Percentiles rank a stretch among this genome's conserved stretches.
phyloP scores from a whole-genome alignment of 495 filamentous ascomycete species.

The Xanthoparmelia taractica region DNA sequence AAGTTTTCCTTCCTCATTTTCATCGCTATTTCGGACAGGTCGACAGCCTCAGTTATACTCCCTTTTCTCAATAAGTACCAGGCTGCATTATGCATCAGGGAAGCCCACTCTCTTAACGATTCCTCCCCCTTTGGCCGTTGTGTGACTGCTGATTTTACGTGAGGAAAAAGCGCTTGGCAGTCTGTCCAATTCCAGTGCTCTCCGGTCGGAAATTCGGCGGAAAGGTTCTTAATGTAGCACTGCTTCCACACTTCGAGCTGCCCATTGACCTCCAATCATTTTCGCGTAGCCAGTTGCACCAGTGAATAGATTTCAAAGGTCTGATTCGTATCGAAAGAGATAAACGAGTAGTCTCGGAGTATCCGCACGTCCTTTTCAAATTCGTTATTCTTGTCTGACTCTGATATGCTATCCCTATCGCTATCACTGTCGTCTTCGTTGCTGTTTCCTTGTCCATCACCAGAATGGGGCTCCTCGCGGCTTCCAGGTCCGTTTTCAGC shows the following conservation, averaged over 20 bases:
- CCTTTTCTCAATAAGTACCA: background rate
- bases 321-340: background rate
- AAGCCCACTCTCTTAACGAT: background rate
- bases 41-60: background rate
- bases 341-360: background rate
- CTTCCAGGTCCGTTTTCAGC: background rate
- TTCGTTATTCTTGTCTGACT: no score
- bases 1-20: no score
- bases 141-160: background rate
- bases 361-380: no score
- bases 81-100: background rate
- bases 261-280: slow-evolving; percentile 36
- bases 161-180: slow-evolving; percentile 21
- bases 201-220: slow-evolving; percentile 33
- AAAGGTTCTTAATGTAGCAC: slow-evolving; percentile 22
- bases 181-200: slow-evolving; percentile 28
- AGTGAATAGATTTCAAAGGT: slow-evolving; percentile 43
- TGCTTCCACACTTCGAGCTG: slow-evolving; percentile 36
- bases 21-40: no score
- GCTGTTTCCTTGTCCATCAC: no score
- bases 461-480: background rate
- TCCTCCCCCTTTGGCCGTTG: background rate
- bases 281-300: slow-evolving; percentile 38
- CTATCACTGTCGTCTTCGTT: background rate
- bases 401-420: no score